Percentiles rank a stretch among this genome's conserved stretches.
These are phyloP conservation scores for Athelia sp. DNA, from an alignment of 1,284 basidiomycete species.

Conservation along the genomic window DNA sequence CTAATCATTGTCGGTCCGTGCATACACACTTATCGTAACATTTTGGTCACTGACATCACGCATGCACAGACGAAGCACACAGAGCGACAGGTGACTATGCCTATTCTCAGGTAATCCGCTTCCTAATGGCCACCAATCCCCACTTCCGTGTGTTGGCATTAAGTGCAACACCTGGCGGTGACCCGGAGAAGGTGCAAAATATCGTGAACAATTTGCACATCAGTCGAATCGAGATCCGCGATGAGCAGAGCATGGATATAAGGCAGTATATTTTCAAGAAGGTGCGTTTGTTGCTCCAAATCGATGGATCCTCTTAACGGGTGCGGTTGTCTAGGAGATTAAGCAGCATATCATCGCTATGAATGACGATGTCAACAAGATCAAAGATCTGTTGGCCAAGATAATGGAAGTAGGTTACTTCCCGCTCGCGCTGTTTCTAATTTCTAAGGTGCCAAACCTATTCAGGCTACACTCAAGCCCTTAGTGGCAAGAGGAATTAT, in stretches of 20 bases:
- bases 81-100: conserved; percentile 91
- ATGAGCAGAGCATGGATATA: conserved; percentile 89
- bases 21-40: background rate
- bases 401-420: conserved; percentile 66
- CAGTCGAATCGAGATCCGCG: conserved; percentile 91
- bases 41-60: conserved; percentile 5
- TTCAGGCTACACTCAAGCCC: conserved; percentile 35
- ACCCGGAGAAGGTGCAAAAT: conserved; percentile 81
- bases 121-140: conserved; percentile 90
- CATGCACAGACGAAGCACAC: conserved; percentile 85
- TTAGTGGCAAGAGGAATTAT: conserved; percentile 24
- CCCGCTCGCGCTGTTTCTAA: background rate
- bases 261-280: conserved; percentile 88
- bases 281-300: conserved; percentile 34
- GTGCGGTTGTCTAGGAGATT: conserved; percentile 40
- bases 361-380: conserved; percentile 49
- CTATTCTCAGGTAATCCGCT: conserved; percentile 87
- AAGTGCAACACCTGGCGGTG: conserved; percentile 92
- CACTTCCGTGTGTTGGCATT: conserved; percentile 92
- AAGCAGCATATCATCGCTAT: conserved; percentile 71
- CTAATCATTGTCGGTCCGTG: conserved; percentile 74
- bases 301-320: background rate
- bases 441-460: conserved; percentile 2
- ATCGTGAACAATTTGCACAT: conserved; percentile 98
- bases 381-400: conserved; percentile 54